Evolutionary conservation across 2,329 filamentous ascomycete species (phyloP).

Genomic region (Huntiella abstrusa): DNA sequence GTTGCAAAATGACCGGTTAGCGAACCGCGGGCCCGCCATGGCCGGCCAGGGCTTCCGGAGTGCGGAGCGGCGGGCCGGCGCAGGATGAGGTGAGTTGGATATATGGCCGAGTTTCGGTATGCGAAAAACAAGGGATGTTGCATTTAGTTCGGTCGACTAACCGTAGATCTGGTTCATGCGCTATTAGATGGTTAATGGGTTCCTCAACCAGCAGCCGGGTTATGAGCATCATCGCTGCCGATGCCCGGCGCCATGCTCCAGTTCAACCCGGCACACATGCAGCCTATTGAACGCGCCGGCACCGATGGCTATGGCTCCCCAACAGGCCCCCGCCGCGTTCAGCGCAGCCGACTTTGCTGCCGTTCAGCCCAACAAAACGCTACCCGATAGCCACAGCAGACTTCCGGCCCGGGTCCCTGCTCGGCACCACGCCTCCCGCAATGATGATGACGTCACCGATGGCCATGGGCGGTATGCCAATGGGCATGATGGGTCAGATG

Average conservation of each 20-base stretch:
- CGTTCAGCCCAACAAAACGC: constrained; percentile 55
- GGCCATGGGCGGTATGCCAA: constrained; percentile 34
- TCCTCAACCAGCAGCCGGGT: constrained; percentile 59
- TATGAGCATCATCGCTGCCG: constrained; percentile 34
- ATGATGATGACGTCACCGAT: constrained; percentile 33
- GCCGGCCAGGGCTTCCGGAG: constrained; percentile 63
- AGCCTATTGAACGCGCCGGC: constrained; percentile 4
- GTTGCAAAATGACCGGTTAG: constrained; percentile 74
- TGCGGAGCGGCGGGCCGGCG: constrained; percentile 37
- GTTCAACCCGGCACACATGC: constrained; percentile 27
- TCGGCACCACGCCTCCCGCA: constrained; percentile 5
- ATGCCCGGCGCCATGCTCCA: constrained; percentile 30
- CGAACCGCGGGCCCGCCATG: constrained; percentile 52
- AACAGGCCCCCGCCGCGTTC: constrained; percentile 27
- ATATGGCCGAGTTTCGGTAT: not conserved
- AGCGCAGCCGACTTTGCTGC: constrained; percentile 69
- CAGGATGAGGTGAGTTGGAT: constrained; percentile 48
- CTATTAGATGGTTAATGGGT: constrained; percentile 73
- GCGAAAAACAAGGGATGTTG: not conserved
- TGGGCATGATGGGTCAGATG: constrained; percentile 22
- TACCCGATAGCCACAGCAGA: constrained; percentile 36
- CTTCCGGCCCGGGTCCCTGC: constrained; percentile 13
- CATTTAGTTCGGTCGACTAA: not conserved
- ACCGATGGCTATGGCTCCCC: constrained; percentile 30
- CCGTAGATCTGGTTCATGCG: not conserved